Evolutionary conservation across 805 yeast genomes (phyloP), one percentile per base, ranked within the genome.

Genomic region (Schwanniomyces pseudopolymorphus): DNA sequence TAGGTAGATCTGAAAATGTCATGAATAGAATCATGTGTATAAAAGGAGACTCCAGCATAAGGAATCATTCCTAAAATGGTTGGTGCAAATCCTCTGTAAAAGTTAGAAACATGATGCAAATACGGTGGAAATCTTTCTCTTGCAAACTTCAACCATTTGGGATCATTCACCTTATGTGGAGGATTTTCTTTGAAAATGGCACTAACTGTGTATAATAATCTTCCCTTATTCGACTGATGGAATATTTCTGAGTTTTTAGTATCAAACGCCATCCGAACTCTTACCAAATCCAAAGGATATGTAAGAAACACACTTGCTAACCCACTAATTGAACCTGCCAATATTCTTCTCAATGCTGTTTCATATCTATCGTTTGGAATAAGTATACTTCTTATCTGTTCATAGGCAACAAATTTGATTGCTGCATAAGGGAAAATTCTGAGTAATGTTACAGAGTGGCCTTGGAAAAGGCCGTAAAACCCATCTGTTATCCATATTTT

Each of bases 361-460:
- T 94, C 99, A 58, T 81, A 79, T 10, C 70, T 70, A 47, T 81
- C 84, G 43, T 77, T 72, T 2, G 96, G 96, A 43, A 94, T 94
- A 49, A 94, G 66, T 1, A 87, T 45, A 10, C 87, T 75, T 50
- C 99, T 70, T 40, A 91, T 81, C 65, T 94, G 98, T 67, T 94
- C 99, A 66, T 94, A 94, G 8, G 96, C 91, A 13, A 94, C 96
- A 65, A 92, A 94, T 64, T 94, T 94, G 59, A 94, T 87, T 9
- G 97, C 96, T 3, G 99, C 97, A 64, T 94, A 94, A 1, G 99
- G 99, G 64, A 94, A 92, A 3, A 94, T 89, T 51, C 99, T 76
- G 37, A 91, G 65, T 42, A 94, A 70, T 0, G 99, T 94, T 0
- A 95, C 97, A 4, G 96, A 88, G 64, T 94, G 99, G 35, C 99